Evolutionary conservation across 805 yeast genomes (phyloP).

Genomic region (Candida montana): DNA sequence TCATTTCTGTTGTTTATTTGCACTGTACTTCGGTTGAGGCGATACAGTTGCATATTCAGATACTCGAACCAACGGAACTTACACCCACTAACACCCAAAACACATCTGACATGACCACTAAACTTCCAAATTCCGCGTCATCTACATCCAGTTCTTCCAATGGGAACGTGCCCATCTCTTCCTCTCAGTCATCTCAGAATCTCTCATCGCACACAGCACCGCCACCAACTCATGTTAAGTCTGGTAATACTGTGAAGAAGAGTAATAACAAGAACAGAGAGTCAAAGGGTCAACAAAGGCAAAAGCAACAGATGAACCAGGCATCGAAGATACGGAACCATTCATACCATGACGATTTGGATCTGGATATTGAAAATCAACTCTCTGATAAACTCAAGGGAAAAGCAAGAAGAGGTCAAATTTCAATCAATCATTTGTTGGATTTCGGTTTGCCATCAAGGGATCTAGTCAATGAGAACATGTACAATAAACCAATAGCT

Average conservation of each 20-base stretch:
- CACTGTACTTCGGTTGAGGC: conserved; percentile 11
- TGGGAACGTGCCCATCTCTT: not conserved
- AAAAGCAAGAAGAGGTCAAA: conserved; percentile 37
- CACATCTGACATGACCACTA: conserved; percentile 12
- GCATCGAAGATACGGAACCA: not conserved
- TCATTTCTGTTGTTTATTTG: conserved; percentile 6
- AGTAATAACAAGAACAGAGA: conserved; percentile 9
- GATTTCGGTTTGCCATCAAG: conserved; percentile 49
- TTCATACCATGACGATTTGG: conserved; percentile 21
- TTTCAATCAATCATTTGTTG: conserved; percentile 59
- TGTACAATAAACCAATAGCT: conserved; percentile 9
- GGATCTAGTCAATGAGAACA: conserved; percentile 15
- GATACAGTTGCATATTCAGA: conserved; percentile 7
- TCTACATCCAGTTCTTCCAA: not conserved
- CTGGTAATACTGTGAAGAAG: not conserved
- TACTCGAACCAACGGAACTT: not conserved
- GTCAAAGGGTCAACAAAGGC: conserved; percentile 3
- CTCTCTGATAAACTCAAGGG: conserved; percentile 28
- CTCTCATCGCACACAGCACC: conserved; percentile 20
- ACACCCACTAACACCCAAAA: not conserved
- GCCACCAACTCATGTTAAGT: conserved; percentile 10
- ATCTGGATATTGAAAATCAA: conserved; percentile 31
- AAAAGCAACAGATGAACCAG: conserved; percentile 1
- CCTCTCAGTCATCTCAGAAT: conserved; percentile 4
- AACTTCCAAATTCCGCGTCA: conserved; percentile 5